Evolutionary conservation across 2,329 filamentous ascomycete species (phyloP), one percentile per base, ranked within the genome.

Genomic region (Thielaviopsis musarum): DNA sequence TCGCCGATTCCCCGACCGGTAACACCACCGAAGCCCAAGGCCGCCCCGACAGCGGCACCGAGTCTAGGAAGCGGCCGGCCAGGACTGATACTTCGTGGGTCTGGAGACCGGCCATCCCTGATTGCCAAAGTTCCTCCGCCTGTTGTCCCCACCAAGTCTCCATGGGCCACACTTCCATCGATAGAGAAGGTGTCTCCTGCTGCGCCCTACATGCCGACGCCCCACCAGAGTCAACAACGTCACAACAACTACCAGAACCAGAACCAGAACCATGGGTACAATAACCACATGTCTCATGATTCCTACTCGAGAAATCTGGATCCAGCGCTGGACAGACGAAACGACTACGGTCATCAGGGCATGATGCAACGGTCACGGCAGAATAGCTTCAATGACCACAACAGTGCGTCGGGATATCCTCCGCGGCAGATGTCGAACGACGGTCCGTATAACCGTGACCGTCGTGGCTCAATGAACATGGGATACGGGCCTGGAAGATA

Each of bases 111-210:
- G 68, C 84, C 84, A 34, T 84, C 84, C 0, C 71, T 89, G 4
- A 84, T 89, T 51, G 79, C 85, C 9, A 91, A 90, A 67, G 84
- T 84, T 17, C 80, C 84, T 1, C 76, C 77, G 1, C 77, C 80
- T 3, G 80, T 85, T 9, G 77, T 83, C 0, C 85, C 89, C 0
- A 79, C 84, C 26, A 96, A 95, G 68, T 96, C 91, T 3, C 91
- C 91, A 3, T 97, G 91, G 91, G 91, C 91, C 24, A 69, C 85
- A 38, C 73, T 97, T 28, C 91, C 91, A 15, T 88, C 89, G 0
- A 80, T 96, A 6, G 89, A 95, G 12, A 91, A 85, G 68, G 80
- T 85, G 0, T 82, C 89, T 1, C 90, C 87, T 0, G 73, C 84
- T 17, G 71, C 78, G 6, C 19, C 57, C 15, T 41, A 41, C 10